Base-by-base conservation (phyloP, 140 eudicot species). In the Erigeron philadelphicus region DNA sequence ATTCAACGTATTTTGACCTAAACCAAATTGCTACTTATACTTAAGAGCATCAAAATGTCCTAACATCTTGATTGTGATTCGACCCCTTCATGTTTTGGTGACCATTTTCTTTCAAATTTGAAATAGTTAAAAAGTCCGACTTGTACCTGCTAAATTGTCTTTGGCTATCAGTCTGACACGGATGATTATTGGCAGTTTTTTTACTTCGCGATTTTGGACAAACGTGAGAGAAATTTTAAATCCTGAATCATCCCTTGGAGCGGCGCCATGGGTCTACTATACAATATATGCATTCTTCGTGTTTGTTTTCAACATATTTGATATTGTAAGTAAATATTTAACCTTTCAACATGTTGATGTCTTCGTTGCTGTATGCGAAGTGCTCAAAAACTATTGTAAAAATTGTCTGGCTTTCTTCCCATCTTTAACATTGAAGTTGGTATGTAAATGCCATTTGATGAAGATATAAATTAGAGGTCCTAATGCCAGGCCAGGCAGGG, bases 241-340 rank as follows among this genome's bases (percentile, higher is more conserved):
- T 79, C 98, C 95, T 4, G 93, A 84, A 46, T 86, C 95, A 47
- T 76, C 96, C 67, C 76, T 79, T 63, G 98, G 98, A 62, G 98
- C 98, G 57, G 76, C 64, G 16, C 94, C 98, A 49, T 93, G 98
- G 98, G 93, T 93, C 64, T 93, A 84, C 68, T 89, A 93, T 81
- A 53, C 87, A 58, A 69, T 93, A 40, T 93, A 93, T 72, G 95
- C 98, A 4, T 86, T 93, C 79, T 86, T 80, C 23, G 98, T 93
- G 52, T 93, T 93, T 81, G 74, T 87, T 64, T 93, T 93, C 82
- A 93, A 93, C 78, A 93, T 93, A 79, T 84, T 93, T 74, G 98
- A 93, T 82, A 93, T 93, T 70, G 98, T 93, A 83, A 93, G 98
- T 81, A 66, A 38, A 15, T 47, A 19, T 10, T 4, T 7, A 18